Base-by-base conservation (phyloP, 106 monocot genomes). In the Dendrobium catenatum region DNA sequence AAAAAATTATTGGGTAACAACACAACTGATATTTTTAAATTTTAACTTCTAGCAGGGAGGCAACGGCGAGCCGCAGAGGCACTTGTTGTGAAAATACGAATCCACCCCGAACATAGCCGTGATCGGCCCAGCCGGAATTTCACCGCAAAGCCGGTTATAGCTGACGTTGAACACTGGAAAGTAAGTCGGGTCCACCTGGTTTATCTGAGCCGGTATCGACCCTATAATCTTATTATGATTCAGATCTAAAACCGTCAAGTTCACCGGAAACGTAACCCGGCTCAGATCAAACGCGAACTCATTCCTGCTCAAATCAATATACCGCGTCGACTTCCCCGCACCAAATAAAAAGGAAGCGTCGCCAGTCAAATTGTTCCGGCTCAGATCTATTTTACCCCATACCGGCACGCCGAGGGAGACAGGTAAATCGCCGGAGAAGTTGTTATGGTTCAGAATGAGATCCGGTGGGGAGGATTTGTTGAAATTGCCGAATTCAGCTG, bases 21-120 rank as follows among this genome's bases (percentile, higher is more conserved):
- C 37, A 37, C 2, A 37, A 3, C 37, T 37, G 37, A 37, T 37
- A 37, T 37, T 37, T 37, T 37, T 37, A 2, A 37, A 37, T 3
- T 37, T 37, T 37, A 37, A 37, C 37, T 37, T 37, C 37, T 37
- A 37, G 42, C 86, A 84, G 7, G 82, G 72, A 0, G 85, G 76
- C 41, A 91, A 83, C 0, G 89, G 91, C 10, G 82, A 33, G 6
- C 91, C 91, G 67, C 91, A 91, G 67, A 91, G 89, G 55, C 89
- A 89, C 55, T 85, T 82, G 81, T 92, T 92, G 54, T 85, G 83
- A 8, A 68, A 43, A 77, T 68, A 92, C 10, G 75, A 55, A 19
- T 80, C 84, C 72, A 15, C 29, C 10, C 81, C 83, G 47, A 87
- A 87, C 33, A 11, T 20, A 0, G 55, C 77, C 73, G 85, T 81